Evolutionary conservation across 192 early-diverging fungal species (phyloP).

Genomic region (Coemansia sp.): DNA sequence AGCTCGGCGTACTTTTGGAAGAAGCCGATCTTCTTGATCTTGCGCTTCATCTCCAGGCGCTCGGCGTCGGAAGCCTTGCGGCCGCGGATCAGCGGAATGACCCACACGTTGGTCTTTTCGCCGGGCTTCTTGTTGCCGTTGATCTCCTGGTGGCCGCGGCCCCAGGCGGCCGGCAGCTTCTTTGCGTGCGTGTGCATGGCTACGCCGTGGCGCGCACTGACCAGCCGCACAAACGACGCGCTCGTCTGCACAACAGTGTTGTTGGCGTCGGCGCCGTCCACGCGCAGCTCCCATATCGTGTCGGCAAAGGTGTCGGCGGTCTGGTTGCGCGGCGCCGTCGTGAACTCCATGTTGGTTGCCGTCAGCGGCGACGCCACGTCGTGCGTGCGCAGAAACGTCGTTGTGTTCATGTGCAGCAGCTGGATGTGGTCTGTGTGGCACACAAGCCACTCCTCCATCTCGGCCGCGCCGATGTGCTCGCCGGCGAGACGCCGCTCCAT

Average conservation of each 20-base stretch:
- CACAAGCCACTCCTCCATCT: conserved; percentile 59
- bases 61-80: conserved; percentile 57
- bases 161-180: conserved; percentile 85
- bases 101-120: conserved; percentile 77
- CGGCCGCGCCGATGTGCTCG: conserved; percentile 29
- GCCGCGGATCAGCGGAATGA: conserved; percentile 75
- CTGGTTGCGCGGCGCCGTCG: conserved; percentile 56
- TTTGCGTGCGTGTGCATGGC: conserved; percentile 75
- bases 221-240: conserved; percentile 47
- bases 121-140: conserved; percentile 95
- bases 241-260: conserved; percentile 30
- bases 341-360: conserved; percentile 80
- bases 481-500: conserved; percentile 26
- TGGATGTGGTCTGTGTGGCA: conserved; percentile 64
- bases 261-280: conserved; percentile 50
- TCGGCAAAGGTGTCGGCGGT: conserved; percentile 27
- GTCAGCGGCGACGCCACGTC: conserved; percentile 79
- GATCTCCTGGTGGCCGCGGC: conserved; percentile 81
- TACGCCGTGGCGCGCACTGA: conserved; percentile 71
- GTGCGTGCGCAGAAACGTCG: conserved; percentile 68
- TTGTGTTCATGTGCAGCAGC: conserved; percentile 62
- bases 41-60: conserved; percentile 20
- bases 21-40: conserved; percentile 58
- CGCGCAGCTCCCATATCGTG: conserved; percentile 66
- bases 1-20: conserved; percentile 85